Percentiles rank a stretch among this genome's conserved stretches.
Conservation (phyloP, 176 grass and related monocot species). For the Oryza brachyantha region DNA sequence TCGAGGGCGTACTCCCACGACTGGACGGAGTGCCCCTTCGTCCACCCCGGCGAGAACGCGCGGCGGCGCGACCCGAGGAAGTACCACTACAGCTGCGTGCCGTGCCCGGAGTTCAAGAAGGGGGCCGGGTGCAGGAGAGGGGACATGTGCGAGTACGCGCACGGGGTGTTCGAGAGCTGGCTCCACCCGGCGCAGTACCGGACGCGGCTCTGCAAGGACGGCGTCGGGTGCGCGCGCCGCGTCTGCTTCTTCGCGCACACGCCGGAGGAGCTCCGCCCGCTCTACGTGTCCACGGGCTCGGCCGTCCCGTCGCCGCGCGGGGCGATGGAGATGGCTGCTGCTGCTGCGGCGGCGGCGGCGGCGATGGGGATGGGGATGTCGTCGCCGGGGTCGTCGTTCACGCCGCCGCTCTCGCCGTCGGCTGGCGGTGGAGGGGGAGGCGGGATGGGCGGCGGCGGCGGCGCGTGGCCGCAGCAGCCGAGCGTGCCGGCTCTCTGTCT, state of each 20-base stretch:
- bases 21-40: slow-evolving; percentile 88
- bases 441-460: slow-evolving; percentile 9
- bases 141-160: slow-evolving; percentile 79
- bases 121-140: slow-evolving; percentile 52
- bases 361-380: slow-evolving; percentile 61
- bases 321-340: slow-evolving; percentile 53
- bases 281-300: slow-evolving; percentile 47
- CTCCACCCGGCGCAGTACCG: slow-evolving; percentile 87
- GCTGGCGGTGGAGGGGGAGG: slow-evolving; percentile 9
- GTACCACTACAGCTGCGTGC: slow-evolving; percentile 84
- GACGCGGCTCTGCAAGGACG: slow-evolving; percentile 73
- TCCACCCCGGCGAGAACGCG: slow-evolving; percentile 86
- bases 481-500: slow-evolving; percentile 50
- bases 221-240: slow-evolving; percentile 52
- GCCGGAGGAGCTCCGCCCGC: slow-evolving; percentile 65
- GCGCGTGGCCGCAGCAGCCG: slow-evolving; percentile 42
- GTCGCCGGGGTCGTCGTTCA: slow-evolving; percentile 47
- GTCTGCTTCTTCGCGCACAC: slow-evolving; percentile 89
- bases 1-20: slow-evolving; percentile 79
- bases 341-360: slow-evolving; percentile 42
- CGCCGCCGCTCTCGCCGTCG: slow-evolving; percentile 59
- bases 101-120: slow-evolving; percentile 80
- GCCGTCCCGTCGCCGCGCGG: slow-evolving; percentile 35
- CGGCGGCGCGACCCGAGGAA: slow-evolving; percentile 70
- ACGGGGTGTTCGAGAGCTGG: slow-evolving; percentile 91